Evolutionary conservation across 1,139 yeast genomes (phyloP).

Genomic region (Yarrowia galli): DNA sequence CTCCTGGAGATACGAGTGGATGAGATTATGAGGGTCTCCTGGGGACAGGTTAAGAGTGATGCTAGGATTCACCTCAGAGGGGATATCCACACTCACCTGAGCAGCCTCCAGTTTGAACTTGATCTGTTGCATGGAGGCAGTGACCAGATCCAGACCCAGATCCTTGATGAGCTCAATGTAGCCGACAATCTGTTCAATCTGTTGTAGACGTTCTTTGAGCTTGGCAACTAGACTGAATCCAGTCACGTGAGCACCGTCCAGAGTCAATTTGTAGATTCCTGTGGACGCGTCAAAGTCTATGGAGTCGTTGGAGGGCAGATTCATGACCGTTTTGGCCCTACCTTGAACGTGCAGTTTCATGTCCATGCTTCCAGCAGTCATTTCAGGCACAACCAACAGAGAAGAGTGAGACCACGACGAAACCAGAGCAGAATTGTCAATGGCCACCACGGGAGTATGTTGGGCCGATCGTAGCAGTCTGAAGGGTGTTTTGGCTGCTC

Average conservation of each 20-base stretch:
- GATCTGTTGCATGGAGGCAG: slow-evolving; percentile 47
- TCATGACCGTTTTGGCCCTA: slow-evolving; percentile 41
- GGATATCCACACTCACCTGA: slow-evolving; percentile 42
- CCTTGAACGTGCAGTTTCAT: slow-evolving; percentile 45
- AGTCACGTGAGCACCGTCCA: slow-evolving; percentile 1
- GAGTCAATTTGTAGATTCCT: slow-evolving; percentile 25
- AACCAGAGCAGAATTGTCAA: slow-evolving; percentile 25
- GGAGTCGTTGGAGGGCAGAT: slow-evolving; percentile 26
- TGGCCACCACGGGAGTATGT: slow-evolving; percentile 15
- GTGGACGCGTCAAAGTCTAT: slow-evolving; percentile 17
- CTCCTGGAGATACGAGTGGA: slow-evolving; percentile 44
- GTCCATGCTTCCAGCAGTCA: slow-evolving; percentile 6
- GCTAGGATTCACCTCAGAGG: slow-evolving; percentile 33
- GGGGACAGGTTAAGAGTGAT: slow-evolving; percentile 36
- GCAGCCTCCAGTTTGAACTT: slow-evolving; percentile 46
- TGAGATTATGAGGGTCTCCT: slow-evolving; percentile 44
- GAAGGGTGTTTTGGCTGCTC: slow-evolving; percentile 39
- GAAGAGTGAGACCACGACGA: slow-evolving; percentile 31
- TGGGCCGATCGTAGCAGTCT: slow-evolving; percentile 19
- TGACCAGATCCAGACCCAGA: slow-evolving; percentile 44
- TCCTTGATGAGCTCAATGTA: slow-evolving; percentile 47
- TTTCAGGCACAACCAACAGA: slow-evolving; percentile 20
- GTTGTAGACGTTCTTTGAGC: slow-evolving; percentile 43
- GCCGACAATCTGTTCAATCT: slow-evolving; percentile 48
- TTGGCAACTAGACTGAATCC: slow-evolving; percentile 42